These are phyloP conservation scores for Gaeumannomyces tritici DNA, from an alignment of 2,329 filamentous ascomycete species.

Conservation along the genomic window DNA sequence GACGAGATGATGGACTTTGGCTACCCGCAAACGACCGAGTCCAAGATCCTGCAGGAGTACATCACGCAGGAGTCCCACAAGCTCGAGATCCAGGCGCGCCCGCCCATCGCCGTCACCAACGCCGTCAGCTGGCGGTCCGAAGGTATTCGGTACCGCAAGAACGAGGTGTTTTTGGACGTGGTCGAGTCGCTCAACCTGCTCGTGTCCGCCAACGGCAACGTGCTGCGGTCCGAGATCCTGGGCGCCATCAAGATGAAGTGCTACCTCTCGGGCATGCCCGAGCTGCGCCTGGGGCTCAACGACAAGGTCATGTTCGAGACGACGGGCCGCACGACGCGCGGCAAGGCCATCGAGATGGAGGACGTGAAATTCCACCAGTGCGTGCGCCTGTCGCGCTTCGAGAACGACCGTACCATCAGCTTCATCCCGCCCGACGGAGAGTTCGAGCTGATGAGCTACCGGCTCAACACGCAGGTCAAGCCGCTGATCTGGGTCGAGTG, in stretches of 20 bases:
- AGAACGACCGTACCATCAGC: constrained; percentile 97
- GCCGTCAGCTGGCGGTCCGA: constrained; percentile 97
- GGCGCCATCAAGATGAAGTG: constrained; percentile 99
- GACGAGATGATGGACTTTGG: constrained; percentile 99
- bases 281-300: constrained; percentile 86
- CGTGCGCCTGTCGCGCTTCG: constrained; percentile 87
- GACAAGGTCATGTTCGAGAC: constrained; percentile 99
- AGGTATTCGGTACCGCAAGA: constrained; percentile 96
- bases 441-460: constrained; percentile 99
- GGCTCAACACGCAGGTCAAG: constrained; percentile 96
- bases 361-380: constrained; percentile 99
- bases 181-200: constrained; percentile 94
- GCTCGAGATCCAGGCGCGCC: constrained; percentile 89
- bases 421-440: constrained; percentile 98
- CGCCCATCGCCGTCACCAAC: constrained; percentile 96
- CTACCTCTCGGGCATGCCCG: constrained; percentile 96
- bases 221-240: constrained; percentile 89
- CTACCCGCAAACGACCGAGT: constrained; percentile 96
- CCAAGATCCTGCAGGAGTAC: constrained; percentile 97
- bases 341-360: constrained; percentile 98
- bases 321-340: constrained; percentile 83
- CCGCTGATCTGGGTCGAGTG: constrained; percentile 98
- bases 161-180: constrained; percentile 97
- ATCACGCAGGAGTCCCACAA: constrained; percentile 99
- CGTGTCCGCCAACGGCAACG: constrained; percentile 88